Base-by-base conservation (phyloP, 176 grass and related monocot species). In the Raddia guianensis region DNA sequence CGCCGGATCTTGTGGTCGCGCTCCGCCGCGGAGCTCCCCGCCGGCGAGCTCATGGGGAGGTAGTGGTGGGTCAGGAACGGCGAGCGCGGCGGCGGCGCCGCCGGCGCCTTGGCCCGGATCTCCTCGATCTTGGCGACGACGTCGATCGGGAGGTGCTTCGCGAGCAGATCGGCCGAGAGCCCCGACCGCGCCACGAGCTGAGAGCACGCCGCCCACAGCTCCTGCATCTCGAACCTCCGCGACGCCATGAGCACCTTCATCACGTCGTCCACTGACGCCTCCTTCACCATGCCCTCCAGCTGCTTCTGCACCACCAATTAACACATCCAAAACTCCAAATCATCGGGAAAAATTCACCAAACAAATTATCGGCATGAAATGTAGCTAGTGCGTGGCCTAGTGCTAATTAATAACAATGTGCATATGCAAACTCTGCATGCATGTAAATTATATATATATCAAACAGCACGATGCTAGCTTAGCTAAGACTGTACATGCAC, bases 211-310 rank as follows among this genome's bases (percentile, higher is more conserved):
- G 84, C 86, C 92, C 92, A 98, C 2, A 95, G 84, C 85, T 95
- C 91, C 58, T 95, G 88, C 82, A 95, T 89, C 68, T 95, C 93
- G 78, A 90, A 94, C 79, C 91, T 99, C 64, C 90, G 93, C 2
- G 96, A 99, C 52, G 96, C 90, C 76, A 99, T 91, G 0, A 99
- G 70, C 9, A 99, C 96, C 89, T 95, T 99, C 90, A 95, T 95
- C 43, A 93, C 96, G 83, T 95, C 96, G 77, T 99, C 90, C 19
- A 99, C 91, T 16, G 93, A 90, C 40, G 92, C 96, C 79, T 99
- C 92, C 80, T 99, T 94, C 82, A 95, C 96, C 90, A 99, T 99
- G 78, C 79, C 85, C 77, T 90, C 92, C 49, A 99, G 45, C 68
- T 99, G 96, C 78, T 91, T 99, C 96, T 99, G 92, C 78, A 86